A percentile compares a stretch with the other conserved stretches of the same genome.
These are phyloP conservation scores for Vigna radiata DNA, from an alignment of 306 rosid genomes.

Conservation along the genomic window DNA sequence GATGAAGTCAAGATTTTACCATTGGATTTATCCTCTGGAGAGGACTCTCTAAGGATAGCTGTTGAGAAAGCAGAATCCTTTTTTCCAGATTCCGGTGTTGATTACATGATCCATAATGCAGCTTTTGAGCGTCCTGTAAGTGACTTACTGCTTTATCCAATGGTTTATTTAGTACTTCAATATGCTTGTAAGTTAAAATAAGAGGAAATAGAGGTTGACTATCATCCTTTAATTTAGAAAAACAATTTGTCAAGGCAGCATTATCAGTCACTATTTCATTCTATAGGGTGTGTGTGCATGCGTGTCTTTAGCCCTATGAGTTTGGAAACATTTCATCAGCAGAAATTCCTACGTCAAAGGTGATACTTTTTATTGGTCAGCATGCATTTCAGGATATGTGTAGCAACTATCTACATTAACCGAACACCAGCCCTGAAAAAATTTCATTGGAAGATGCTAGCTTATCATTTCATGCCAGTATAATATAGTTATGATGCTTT, in stretches of 20 bases:
- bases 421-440: slow-evolving; percentile 23
- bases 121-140: slow-evolving; percentile 97
- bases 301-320: background rate
- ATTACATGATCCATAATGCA: slow-evolving; percentile 94
- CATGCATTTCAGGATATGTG: slow-evolving; percentile 3
- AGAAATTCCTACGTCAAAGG: slow-evolving; percentile 23
- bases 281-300: background rate
- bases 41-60: slow-evolving; percentile 70
- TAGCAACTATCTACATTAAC: slow-evolving; percentile 25
- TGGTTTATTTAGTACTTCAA: slow-evolving; percentile 12
- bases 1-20: slow-evolving; percentile 76
- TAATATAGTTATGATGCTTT: background rate
- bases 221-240: background rate
- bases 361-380: slow-evolving; percentile 27
- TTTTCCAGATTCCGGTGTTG: slow-evolving; percentile 79
- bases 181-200: slow-evolving; percentile 11
- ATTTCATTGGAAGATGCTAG: slow-evolving; percentile 10
- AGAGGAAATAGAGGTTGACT: background rate
- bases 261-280: background rate
- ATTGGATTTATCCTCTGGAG: slow-evolving; percentile 81
- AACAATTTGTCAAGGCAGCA: background rate
- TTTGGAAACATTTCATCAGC: slow-evolving; percentile 4
- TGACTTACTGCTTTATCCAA: slow-evolving; percentile 44
- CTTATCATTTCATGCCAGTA: slow-evolving; percentile 20
- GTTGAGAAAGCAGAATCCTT: slow-evolving; percentile 78